Base-by-base conservation (phyloP, 495 filamentous ascomycete genomes). In the Annulohypoxylon stygium region DNA sequence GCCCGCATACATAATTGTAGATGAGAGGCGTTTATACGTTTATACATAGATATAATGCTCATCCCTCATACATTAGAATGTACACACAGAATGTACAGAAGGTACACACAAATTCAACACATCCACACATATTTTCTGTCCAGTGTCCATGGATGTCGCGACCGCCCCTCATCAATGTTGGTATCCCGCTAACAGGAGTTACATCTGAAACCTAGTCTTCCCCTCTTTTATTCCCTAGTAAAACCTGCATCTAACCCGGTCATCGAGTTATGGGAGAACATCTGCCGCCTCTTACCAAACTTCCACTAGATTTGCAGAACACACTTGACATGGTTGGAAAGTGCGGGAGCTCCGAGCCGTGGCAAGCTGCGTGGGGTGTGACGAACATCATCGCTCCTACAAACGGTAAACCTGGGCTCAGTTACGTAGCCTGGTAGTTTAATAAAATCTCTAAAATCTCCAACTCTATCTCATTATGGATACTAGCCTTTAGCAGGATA, bases 211-310 rank as follows among this genome's bases (percentile, higher is more conserved):
- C 36, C 1, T 43, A n/a, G 20, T 6, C 14, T 41, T 43, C 57
- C 57, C 57, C 57, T 60, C 57, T 60, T 60, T 43, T 58, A 4
- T 20, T n/a, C 7, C 18, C 34, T 33, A 26, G 57, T 11, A 60
- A 60, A 60, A 60, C 20, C 14, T 39, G 57, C 12, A 60, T 11
- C 57, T 26, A 2, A 23, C 37, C 10, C 14, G 18, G 57, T 36
- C 57, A 18, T n/a, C 20, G 14, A 60, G 57, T 43, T 60, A 60
- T n/a, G 10, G 33, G 23, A 60, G 30, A 41, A 69, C 67, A 48
- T 50, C 16, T 33, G 50, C 36, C 25, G 43, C 41, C 41, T 36
- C 6, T 62, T 48, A 14, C 7, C 26, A 53, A 20, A 53, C 16
- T 39, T 54, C 11, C 11, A 41, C 33, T 36, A 25, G 36, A 39